Evolutionary conservation across 2,329 filamentous ascomycete genomes (phyloP), one percentile per base, ranked within the genome.

Genomic region (Aspergillus oerlinghausenensis): DNA sequence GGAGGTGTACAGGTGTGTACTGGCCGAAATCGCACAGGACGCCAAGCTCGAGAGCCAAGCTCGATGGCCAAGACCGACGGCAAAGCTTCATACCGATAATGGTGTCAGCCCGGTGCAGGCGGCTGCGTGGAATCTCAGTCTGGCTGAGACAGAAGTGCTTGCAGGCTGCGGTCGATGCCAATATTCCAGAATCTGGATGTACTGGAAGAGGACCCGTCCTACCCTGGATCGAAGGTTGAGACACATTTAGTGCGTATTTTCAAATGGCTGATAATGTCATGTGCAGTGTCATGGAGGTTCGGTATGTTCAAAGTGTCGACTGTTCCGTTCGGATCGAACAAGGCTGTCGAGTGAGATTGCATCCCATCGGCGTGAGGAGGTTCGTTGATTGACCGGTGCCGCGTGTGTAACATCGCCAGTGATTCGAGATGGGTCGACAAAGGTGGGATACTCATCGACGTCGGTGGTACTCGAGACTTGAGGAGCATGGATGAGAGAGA

Each of bases 351-450:
- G 50, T 2, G 70, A 73, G 17, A 70, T 56, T 5, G 55, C 60
- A 17, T 65, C 62, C 65, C 65, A 70, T 1, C 59, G 59, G 14
- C 58, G 61, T 7, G 55, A 58, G 3, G 57, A 62, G 3, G 52
- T 55, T 5, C 58, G 53, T 1, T 52, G 59, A 4, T 47, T 21
- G 21, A 49, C 38, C 0, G 66, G 68, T 5, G 63, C 60, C 0
- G 74, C 73, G 58, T 70, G 73, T 1, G 73, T 77, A 5, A 76
- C 64, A 59, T 77, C 74, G 5, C 67, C 64, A 4, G 68, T 73
- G 47, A 77, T 59, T 49, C 73, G 73, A 6, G 68, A 65, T 4
- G 75, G 70, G 51, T 77, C 70, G 26, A 77, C 75, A 53, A 77
- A 77, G 23, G 71, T 70, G 1, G 74, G 74, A 48, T 71, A 72